phyloP scores from a whole-genome alignment of 1,284 basidiomycete genomes.

The Rhodotorula sp. region DNA sequence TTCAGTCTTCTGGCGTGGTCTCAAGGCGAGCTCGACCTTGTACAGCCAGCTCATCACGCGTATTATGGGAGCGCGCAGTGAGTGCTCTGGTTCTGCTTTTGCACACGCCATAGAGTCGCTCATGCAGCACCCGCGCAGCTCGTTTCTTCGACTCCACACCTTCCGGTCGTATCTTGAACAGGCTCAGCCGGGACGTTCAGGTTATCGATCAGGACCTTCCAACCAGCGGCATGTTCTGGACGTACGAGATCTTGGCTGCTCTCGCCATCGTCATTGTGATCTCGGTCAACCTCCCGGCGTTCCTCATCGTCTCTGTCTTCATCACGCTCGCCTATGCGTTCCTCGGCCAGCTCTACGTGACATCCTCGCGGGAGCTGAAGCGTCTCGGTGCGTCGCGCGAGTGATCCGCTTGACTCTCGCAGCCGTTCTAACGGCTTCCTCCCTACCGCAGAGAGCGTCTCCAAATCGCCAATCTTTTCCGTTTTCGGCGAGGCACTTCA shows the following conservation, averaged over 20 bases:
- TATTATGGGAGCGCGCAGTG: conserved; percentile 40
- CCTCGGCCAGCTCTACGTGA: conserved; percentile 53
- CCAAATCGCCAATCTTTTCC: conserved; percentile 49
- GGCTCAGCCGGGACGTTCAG: conserved; percentile 51
- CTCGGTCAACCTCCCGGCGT: conserved; percentile 45
- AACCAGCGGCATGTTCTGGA: conserved; percentile 50
- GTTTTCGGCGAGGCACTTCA: conserved; percentile 49
- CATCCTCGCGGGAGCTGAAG: conserved; percentile 54
- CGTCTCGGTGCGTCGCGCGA: conserved; percentile 24
- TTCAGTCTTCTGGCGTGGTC: conserved; percentile 36
- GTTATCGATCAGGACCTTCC: conserved; percentile 54
- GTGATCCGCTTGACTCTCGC: not conserved
- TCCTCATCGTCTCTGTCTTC: conserved; percentile 51
- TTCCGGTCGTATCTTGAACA: conserved; percentile 56
- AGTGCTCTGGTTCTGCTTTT: not conserved
- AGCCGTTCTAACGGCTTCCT: not conserved
- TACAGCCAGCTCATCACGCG: conserved; percentile 37
- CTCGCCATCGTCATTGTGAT: conserved; percentile 43
- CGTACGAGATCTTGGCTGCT: conserved; percentile 36
- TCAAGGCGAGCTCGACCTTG: conserved; percentile 33
- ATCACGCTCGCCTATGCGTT: conserved; percentile 47
- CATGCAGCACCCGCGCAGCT: conserved; percentile 8
- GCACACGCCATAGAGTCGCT: not conserved
- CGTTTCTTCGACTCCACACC: conserved; percentile 46
- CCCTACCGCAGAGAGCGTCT: conserved; percentile 45